Percentiles rank a stretch among this genome's conserved stretches.
These are phyloP conservation scores for Saccharomycopsis vini DNA, from an alignment of 805 yeast genomes.

Conservation along the genomic window DNA sequence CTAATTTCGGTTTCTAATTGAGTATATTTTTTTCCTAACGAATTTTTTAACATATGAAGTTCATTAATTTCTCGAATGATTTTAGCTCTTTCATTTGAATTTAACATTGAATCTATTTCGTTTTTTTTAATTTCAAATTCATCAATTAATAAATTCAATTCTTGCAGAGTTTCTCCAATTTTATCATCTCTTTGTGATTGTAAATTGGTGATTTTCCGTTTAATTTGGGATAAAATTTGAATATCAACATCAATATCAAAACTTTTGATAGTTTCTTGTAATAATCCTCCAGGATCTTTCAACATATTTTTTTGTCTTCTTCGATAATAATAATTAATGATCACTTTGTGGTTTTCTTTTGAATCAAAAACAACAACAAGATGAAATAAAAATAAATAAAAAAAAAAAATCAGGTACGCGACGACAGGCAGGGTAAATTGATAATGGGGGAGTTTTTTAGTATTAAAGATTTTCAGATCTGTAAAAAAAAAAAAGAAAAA, in stretches of 20 bases:
- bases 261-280: slow-evolving; percentile 37
- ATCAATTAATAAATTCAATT: slow-evolving; percentile 20
- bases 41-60: slow-evolving; percentile 38
- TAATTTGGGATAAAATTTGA: slow-evolving; percentile 35
- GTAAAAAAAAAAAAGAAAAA: not conserved
- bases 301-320: slow-evolving; percentile 3
- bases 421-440: not conserved
- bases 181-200: slow-evolving; percentile 25
- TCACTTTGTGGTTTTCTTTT: not conserved
- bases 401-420: not conserved
- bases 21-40: slow-evolving; percentile 43
- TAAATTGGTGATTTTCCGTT: slow-evolving; percentile 29
- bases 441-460: too few species aligned
- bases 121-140: slow-evolving; percentile 12
- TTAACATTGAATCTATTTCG: slow-evolving; percentile 21
- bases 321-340: not conserved
- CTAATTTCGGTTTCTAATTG: slow-evolving; percentile 39
- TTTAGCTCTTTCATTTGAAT: slow-evolving; percentile 26
- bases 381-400: too few species aligned
- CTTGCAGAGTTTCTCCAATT: slow-evolving; percentile 21
- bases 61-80: slow-evolving; percentile 26
- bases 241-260: slow-evolving; percentile 46
- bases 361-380: not conserved
- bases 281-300: slow-evolving; percentile 21
- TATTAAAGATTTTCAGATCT: too few species aligned